Evolutionary conservation across 352 stramenopile species (phyloP), one percentile per base, ranked within the genome.

Genomic region (Pythium biforme): DNA sequence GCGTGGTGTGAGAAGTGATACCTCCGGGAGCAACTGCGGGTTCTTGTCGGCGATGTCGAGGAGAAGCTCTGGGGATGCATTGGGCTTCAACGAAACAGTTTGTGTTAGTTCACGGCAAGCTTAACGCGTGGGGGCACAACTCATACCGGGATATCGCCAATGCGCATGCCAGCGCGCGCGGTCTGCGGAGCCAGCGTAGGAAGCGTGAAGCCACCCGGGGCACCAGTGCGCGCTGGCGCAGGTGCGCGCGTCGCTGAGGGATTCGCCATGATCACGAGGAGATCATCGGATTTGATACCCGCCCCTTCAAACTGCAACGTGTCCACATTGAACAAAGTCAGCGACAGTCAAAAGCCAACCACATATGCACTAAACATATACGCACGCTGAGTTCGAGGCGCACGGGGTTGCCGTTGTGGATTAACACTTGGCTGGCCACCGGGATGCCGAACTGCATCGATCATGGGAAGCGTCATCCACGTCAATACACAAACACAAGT

Each of bases 31-130:
- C 31, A 95, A 66, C 6, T 89, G 71, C 0, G 84, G 82, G 57
- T 94, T 95, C 66, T 90, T 86, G 6, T 90, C 79, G 62, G 94
- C 87, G 48, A 94, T 94, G 6, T 92, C 83, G 17, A 95, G 75
- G 50, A 94, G 74, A 23, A 88, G 45, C 60, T 95, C 84, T 8
- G 86, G 77, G 10, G 84, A 85, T 14, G 82, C 79, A 63, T 90
- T 76, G 22, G 70, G 54, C 77, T 86, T n/a, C 53, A 23, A 7
- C 27, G 1, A n/a, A 14, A n/a, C 3, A 37, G 7, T 37, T 5
- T 1, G 31, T 10, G 31, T 37, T 37, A 37, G 2, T 10, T 11
- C 31, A 23, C 1, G 3, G 12, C 39, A 20, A 59, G 37, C 27
- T 12, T 29, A 25, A 55, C 1, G 9, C 25, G 23, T 22, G 2